Percentiles rank a stretch among this genome's conserved stretches.
These are phyloP conservation scores for Takashimella tepidaria DNA, from an alignment of 1,284 basidiomycete species.

Conservation along the genomic window DNA sequence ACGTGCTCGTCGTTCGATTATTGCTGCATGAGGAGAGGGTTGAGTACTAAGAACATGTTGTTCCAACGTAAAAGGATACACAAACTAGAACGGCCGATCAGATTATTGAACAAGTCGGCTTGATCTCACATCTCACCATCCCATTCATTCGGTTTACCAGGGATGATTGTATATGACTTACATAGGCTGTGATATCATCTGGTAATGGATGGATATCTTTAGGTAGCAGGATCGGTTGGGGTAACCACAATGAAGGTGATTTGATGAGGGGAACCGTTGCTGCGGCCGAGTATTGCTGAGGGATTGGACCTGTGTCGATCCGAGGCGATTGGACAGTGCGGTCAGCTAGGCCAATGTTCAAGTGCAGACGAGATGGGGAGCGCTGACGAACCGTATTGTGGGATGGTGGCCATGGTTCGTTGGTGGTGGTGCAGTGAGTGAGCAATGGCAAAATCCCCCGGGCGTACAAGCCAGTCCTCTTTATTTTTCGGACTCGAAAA, in stretches of 20 bases:
- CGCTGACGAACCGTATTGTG: slow-evolving; percentile 19
- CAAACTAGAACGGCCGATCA: no score
- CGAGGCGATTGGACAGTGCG: no score
- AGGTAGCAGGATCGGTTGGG: slow-evolving; percentile 69
- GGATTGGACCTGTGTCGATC: slow-evolving; percentile 37
- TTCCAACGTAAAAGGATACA: slow-evolving; percentile 87
- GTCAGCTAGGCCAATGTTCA: not conserved
- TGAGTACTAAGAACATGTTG: slow-evolving; percentile 70
- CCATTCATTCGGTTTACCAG: no score
- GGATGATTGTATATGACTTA: no score
- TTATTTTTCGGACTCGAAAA: no score
- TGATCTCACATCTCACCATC: no score
- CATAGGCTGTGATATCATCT: slow-evolving; percentile 79
- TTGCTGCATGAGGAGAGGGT: slow-evolving; percentile 61
- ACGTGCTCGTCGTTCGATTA: slow-evolving; percentile 60
- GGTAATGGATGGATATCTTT: slow-evolving; percentile 87
- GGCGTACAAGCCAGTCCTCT: not conserved
- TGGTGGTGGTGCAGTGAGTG: no score
- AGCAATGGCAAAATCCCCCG: not conserved
- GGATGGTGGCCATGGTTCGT: slow-evolving; percentile 12
- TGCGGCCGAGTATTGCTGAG: slow-evolving; percentile 65
- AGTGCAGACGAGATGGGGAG: not conserved
- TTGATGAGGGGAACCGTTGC: slow-evolving; percentile 77
- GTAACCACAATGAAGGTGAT: slow-evolving; percentile 81
- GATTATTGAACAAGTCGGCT: no score